A percentile compares a stretch with the other conserved stretches of the same genome.
Evolutionary conservation across 805 yeast genomes (phyloP).

Genomic region (Ogataea ganodermae): DNA sequence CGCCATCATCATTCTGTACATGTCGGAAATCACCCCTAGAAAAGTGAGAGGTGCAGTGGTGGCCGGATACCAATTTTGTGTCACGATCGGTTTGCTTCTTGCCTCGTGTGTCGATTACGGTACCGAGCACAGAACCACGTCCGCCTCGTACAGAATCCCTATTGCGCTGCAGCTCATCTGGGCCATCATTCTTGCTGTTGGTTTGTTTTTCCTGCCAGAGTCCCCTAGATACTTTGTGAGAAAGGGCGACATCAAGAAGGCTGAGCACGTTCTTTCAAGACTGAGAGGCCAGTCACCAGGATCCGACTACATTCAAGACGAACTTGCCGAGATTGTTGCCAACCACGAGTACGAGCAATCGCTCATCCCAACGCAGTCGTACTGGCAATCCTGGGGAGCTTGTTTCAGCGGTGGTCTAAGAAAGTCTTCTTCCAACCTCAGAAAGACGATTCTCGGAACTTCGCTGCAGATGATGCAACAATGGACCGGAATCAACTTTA

Average conservation of each 20-base stretch:
- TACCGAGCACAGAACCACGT: constrained; percentile 51
- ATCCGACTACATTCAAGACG: constrained; percentile 48
- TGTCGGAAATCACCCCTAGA: constrained; percentile 77
- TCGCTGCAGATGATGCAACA: constrained; percentile 61
- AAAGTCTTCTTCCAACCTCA: constrained; percentile 40
- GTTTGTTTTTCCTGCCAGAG: constrained; percentile 71
- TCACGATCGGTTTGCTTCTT: constrained; percentile 70
- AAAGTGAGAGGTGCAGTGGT: constrained; percentile 80
- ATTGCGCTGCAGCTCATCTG: constrained; percentile 71
- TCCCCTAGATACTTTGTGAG: constrained; percentile 72
- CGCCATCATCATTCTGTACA: constrained; percentile 75
- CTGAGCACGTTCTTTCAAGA: constrained; percentile 54
- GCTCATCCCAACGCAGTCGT: constrained; percentile 36
- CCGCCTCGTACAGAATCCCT: constrained; percentile 73
- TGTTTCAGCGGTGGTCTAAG: constrained; percentile 46
- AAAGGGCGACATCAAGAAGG: constrained; percentile 56
- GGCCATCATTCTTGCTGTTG: constrained; percentile 62
- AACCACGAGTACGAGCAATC: constrained; percentile 48
- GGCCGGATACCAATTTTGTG: constrained; percentile 63
- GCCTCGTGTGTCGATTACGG: constrained; percentile 75
- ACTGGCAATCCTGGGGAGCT: constrained; percentile 43
- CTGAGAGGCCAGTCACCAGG: constrained; percentile 54
- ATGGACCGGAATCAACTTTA: constrained; percentile 75
- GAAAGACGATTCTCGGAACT: constrained; percentile 47
- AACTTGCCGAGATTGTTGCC: constrained; percentile 52